phyloP scores from a whole-genome alignment of 345 rosid genomes.

The Bretschneidera sinensis region DNA sequence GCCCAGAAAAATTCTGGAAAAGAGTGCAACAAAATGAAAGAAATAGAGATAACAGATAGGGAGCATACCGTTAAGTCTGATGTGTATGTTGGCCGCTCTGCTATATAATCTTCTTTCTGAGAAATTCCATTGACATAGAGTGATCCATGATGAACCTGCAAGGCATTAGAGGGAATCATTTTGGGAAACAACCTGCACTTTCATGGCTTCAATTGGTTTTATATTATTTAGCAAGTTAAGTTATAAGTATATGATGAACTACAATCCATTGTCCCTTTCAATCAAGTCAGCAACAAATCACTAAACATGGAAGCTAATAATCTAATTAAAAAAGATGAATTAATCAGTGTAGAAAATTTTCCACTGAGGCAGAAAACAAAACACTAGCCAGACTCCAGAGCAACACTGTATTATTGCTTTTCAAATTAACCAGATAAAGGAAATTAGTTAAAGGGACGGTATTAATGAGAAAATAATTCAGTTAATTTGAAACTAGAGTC shows the following conservation, averaged over 20 bases:
- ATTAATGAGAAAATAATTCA: not conserved
- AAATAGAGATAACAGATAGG: conserved; percentile 4
- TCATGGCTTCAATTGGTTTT: not conserved
- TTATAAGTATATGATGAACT: not conserved
- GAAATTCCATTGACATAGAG: conserved; percentile 41
- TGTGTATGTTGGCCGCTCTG: conserved; percentile 30
- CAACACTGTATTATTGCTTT: no score
- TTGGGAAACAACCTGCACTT: not conserved
- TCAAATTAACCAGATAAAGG: not conserved
- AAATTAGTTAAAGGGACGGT: not conserved
- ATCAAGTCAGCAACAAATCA: no score
- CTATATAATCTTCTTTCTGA: conserved; percentile 32
- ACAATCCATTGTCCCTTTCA: no score
- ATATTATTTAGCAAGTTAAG: not conserved
- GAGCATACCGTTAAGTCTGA: conserved; percentile 26
- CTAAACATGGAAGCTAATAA: not conserved
- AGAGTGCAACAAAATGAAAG: not conserved
- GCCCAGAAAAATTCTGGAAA: not conserved
- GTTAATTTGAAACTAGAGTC: not conserved
- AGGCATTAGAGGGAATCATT: not conserved
- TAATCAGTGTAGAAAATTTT: not conserved
- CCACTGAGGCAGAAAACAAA: not conserved
- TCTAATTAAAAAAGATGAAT: not conserved
- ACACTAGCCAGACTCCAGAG: no score
- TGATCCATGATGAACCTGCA: conserved; percentile 35